Base-by-base conservation (phyloP, 805 yeast genomes). In the Myxozyma kluyveri region DNA sequence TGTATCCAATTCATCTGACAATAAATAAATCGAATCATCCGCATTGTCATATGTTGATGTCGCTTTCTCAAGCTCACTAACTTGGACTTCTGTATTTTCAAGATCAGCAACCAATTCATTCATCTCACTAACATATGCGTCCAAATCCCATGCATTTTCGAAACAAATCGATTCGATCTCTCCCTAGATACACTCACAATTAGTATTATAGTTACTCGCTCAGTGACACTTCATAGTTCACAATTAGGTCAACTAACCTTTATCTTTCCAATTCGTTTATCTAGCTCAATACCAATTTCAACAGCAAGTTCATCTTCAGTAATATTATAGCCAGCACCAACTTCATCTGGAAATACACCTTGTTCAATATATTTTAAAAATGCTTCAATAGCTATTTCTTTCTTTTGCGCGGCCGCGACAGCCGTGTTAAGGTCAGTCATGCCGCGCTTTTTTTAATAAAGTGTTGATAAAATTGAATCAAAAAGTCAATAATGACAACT, bases 1-100 rank as follows among this genome's bases (percentile, higher is more conserved):
- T 3, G 27, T 29, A 21, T 56, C 60, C 12, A 43, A 44, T 17
- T 26, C 42, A 38, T 56, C 60, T 10, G 46, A 24, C 18, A 54
- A 38, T 17, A 19, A n/a, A 43, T 56, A 56, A 19, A 56, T 17
- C 18, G 22, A 29, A 6, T 52, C 57, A 37, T 56, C 60, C 33
- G 60, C 56, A 26, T 54, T 56, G 54, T 48, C 54, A 10, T 49
- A 52, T 27, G 41, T 38, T 21, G 41, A 42, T 10, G 60, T 41
- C n/a, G 26, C 26, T 6, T 19, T 17, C 22, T 46, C 44, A 4
- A 56, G 41, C 2, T 40, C 42, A 4, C 21, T 44, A 7, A 42
- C 48, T 21, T 44, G 42, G n/a, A 23, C 26, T 37, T 56, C 51
- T 14, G 43, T 41, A 10, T n/a, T 18, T 27, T 41, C 43, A n/a